Percentiles rank a stretch among this genome's conserved stretches.
Conservation (phyloP, 2,329 filamentous ascomycete species). For the Westerdykella ornata region DNA sequence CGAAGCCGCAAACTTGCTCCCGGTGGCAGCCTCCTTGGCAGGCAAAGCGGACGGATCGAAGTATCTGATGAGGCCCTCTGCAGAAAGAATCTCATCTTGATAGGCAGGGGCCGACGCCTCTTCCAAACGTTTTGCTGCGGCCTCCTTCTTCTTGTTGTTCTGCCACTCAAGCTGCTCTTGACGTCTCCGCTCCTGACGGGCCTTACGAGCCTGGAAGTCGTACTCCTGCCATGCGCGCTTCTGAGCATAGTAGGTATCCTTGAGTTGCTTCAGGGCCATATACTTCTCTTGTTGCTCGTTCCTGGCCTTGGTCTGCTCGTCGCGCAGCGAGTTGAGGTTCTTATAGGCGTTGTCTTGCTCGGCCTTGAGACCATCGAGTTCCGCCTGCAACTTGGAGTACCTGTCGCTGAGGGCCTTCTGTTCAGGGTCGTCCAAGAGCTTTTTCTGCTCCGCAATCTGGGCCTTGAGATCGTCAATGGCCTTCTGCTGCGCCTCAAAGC, state of each 20-base stretch:
- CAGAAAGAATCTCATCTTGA: constrained; percentile 83
- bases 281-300: constrained; percentile 83
- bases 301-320: constrained; percentile 78
- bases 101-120: constrained; percentile 83
- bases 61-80: constrained; percentile 80
- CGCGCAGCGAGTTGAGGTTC: constrained; percentile 73
- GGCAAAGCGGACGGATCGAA: constrained; percentile 68
- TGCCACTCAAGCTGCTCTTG: constrained; percentile 70
- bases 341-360: constrained; percentile 90
- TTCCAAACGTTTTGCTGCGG: constrained; percentile 67
- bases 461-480: constrained; percentile 79
- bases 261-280: constrained; percentile 71
- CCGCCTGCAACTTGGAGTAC: constrained; percentile 77
- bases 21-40: constrained; percentile 55
- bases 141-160: constrained; percentile 67
- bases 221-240: constrained; percentile 77
- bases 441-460: constrained; percentile 83
- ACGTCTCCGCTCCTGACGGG: constrained; percentile 68
- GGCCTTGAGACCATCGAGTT: constrained; percentile 83
- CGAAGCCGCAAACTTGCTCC: constrained; percentile 66
- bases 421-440: constrained; percentile 85
- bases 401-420: constrained; percentile 79
- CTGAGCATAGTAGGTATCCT: constrained; percentile 78
- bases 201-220: constrained; percentile 75
- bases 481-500: constrained; percentile 80